Percentiles rank a stretch among this genome's conserved stretches.
phyloP scores from a whole-genome alignment of 2,329 filamentous ascomycete species.

The Hymenoscyphus occultus region DNA sequence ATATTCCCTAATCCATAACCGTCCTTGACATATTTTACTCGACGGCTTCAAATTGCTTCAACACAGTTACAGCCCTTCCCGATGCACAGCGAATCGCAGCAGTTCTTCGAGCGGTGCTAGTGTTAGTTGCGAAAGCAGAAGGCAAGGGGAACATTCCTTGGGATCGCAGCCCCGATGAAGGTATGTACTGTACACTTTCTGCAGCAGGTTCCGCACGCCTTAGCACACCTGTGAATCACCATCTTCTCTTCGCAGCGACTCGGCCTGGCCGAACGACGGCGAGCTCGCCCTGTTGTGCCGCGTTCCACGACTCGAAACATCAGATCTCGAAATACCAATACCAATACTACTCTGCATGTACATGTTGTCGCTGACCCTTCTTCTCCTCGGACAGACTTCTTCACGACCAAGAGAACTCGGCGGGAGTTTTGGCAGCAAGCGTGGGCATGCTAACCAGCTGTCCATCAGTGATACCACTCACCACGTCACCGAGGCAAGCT shows the following conservation, averaged over 20 bases:
- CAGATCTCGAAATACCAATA: conserved; percentile 7
- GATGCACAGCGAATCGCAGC: conserved; percentile 34
- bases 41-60: conserved; percentile 8
- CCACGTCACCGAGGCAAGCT: conserved; percentile 62
- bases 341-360: not conserved
- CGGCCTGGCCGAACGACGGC: conserved; percentile 13
- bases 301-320: conserved; percentile 21
- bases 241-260: conserved; percentile 8
- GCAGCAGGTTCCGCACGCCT: not conserved
- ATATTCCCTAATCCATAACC: conserved; percentile 11
- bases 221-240: conserved; percentile 5
- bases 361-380: conserved; percentile 26
- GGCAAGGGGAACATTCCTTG: conserved; percentile 31
- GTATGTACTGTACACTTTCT: conserved; percentile 30
- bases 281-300: conserved; percentile 21
- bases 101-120: conserved; percentile 28
- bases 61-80: conserved; percentile 25
- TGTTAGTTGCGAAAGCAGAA: conserved; percentile 32
- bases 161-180: conserved; percentile 32
- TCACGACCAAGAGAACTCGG: conserved; percentile 38
- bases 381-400: conserved; percentile 34
- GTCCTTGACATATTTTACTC: conserved; percentile 18
- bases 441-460: conserved; percentile 36
- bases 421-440: conserved; percentile 36
- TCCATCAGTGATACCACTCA: conserved; percentile 66